Conservation (phyloP, 192 early-diverging fungal genomes). For the Powellomyces hirtus region DNA sequence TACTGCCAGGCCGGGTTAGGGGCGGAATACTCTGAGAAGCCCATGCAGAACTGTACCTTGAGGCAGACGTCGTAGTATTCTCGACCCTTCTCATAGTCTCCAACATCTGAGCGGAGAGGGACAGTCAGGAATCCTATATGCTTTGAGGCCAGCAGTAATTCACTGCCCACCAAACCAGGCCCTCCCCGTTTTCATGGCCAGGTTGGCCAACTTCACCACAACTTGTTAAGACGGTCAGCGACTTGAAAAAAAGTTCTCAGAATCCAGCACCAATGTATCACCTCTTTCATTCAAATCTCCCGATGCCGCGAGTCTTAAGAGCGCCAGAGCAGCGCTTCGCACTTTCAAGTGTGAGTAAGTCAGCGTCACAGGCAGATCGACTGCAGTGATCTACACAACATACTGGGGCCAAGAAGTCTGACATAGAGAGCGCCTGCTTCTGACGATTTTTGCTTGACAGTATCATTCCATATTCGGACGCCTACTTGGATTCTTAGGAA, state of each 20-base stretch:
- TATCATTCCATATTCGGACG: conserved; percentile 20
- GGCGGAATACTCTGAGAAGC: background rate
- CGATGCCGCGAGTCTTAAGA: conserved; percentile 14
- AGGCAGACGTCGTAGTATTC: background rate
- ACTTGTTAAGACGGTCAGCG: background rate
- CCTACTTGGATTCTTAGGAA: no score
- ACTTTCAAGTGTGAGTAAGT: background rate
- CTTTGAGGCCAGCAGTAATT: no score
- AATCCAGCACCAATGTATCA: background rate
- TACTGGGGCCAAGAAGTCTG: background rate
- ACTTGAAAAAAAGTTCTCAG: background rate
- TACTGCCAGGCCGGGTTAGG: background rate
- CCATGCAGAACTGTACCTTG: background rate
- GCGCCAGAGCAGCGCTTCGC: conserved; percentile 4
- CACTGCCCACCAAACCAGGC: conserved; percentile 17
- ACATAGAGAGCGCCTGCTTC: background rate
- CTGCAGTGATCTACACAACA: background rate
- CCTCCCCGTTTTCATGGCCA: conserved; percentile 15
- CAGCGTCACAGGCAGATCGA: background rate
- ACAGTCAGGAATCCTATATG: no score
- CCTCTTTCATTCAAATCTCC: conserved; percentile 3
- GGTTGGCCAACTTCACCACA: background rate
- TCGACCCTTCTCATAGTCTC: background rate
- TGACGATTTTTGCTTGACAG: background rate
- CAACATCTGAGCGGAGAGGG: background rate